Conservation (phyloP, 1,284 basidiomycete species). For the Veloboletus limbatus region DNA sequence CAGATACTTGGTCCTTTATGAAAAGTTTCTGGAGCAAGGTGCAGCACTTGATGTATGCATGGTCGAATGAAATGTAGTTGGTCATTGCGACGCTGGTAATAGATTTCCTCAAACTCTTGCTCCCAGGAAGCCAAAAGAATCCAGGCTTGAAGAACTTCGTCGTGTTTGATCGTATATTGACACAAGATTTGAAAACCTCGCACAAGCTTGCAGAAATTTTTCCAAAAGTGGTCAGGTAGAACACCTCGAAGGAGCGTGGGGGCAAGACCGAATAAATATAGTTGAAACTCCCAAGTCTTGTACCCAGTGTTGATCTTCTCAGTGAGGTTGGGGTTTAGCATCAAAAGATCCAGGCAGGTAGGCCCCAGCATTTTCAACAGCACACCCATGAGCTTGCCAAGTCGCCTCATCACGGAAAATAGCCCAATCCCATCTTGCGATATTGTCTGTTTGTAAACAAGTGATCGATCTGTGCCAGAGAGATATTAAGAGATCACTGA, state of each 20-base stretch:
- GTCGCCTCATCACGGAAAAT: background rate
- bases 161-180: background rate
- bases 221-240: background rate
- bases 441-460: accelerated
- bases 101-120: background rate
- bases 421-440: constrained; percentile 5
- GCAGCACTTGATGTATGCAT: constrained; percentile 1
- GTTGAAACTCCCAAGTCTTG: background rate
- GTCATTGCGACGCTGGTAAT: background rate
- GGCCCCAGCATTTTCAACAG: too few species aligned
- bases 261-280: background rate
- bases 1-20: constrained; percentile 10
- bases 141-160: too few species aligned
- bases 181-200: background rate
- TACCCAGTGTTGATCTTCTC: background rate
- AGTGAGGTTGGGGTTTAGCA: background rate
- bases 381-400: too few species aligned
- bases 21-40: background rate
- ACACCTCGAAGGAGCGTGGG: background rate
- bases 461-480: constrained; percentile 4
- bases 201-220: background rate
- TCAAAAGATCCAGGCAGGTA: background rate
- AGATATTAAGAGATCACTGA: background rate
- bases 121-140: too few species aligned
- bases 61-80: background rate